Conservation (phyloP, 441 rosid species). For the Raphanus hybrid region DNA sequence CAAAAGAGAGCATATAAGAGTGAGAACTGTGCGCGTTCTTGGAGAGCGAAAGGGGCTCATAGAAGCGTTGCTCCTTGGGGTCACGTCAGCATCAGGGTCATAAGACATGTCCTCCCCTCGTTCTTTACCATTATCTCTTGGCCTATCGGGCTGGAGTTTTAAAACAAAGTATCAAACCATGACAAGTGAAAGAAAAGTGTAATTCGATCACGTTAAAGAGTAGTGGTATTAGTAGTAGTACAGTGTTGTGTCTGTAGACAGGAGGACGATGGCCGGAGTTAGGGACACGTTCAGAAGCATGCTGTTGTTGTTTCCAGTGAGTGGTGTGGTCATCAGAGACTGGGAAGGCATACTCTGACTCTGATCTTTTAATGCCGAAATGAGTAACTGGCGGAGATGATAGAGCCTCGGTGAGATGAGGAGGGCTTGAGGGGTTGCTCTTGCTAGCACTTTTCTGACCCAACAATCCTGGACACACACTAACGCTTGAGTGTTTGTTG, state of each 20-base stretch:
- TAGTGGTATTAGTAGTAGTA: slow-evolving; percentile 4
- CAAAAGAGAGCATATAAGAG: not conserved
- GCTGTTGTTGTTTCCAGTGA: slow-evolving; percentile 38
- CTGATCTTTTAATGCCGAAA: slow-evolving; percentile 33
- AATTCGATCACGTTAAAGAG: slow-evolving; percentile 6
- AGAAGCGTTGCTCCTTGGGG: slow-evolving; percentile 35
- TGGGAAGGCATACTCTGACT: slow-evolving; percentile 36
- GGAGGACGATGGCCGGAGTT: slow-evolving; percentile 39
- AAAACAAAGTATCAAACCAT: not conserved
- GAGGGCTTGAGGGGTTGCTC: slow-evolving; percentile 45
- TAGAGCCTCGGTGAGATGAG: slow-evolving; percentile 17
- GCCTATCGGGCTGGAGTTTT: slow-evolving; percentile 34
- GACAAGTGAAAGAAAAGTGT: not conserved
- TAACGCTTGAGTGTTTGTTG: slow-evolving; percentile 4
- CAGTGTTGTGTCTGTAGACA: slow-evolving; percentile 39
- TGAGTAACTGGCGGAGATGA: slow-evolving; percentile 21
- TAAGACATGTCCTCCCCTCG: slow-evolving; percentile 18
- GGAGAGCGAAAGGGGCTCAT: slow-evolving; percentile 34
- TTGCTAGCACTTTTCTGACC: slow-evolving; percentile 35
- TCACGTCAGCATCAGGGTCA: slow-evolving; percentile 37
- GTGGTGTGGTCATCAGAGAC: slow-evolving; percentile 35
- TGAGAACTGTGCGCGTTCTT: slow-evolving; percentile 33
- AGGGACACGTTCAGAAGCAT: slow-evolving; percentile 37
- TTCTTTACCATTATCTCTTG: slow-evolving; percentile 29
- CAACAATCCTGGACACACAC: slow-evolving; percentile 24